Conservation (phyloP, 805 yeast species). For the Brettanomyces nanus region DNA sequence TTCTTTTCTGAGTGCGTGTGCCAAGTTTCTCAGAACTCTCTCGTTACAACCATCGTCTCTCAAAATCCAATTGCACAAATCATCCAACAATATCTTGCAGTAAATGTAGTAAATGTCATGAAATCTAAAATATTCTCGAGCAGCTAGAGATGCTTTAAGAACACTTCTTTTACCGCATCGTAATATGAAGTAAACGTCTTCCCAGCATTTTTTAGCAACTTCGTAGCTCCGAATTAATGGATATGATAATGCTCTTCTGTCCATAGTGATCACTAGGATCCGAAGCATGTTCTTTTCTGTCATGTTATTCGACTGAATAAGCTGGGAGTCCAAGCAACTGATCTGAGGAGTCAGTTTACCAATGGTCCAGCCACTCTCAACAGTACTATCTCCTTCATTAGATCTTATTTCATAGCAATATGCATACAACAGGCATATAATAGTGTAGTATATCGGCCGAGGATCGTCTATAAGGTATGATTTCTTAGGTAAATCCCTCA, state of each 20-base stretch:
- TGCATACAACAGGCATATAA: slow-evolving; percentile 63
- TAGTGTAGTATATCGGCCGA: slow-evolving; percentile 50
- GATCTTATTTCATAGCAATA: slow-evolving; percentile 70
- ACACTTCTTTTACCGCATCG: slow-evolving; percentile 64
- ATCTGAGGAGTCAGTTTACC: slow-evolving; percentile 83
- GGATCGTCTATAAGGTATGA: slow-evolving; percentile 47
- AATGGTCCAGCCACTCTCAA: slow-evolving; percentile 91
- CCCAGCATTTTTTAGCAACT: slow-evolving; percentile 57
- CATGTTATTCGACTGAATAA: slow-evolving; percentile 29
- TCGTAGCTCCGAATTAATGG: slow-evolving; percentile 74
- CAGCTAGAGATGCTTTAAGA: slow-evolving; percentile 47
- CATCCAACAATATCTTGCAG: slow-evolving; percentile 68
- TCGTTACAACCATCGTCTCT: slow-evolving; percentile 50
- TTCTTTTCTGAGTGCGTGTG: slow-evolving; percentile 53
- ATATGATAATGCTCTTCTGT: slow-evolving; percentile 66
- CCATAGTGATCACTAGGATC: slow-evolving; percentile 50
- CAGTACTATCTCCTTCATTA: slow-evolving; percentile 59
- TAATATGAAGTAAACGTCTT: slow-evolving; percentile 58
- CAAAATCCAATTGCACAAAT: slow-evolving; percentile 67
- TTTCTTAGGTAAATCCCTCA: slow-evolving; percentile 63
- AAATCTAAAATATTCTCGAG: slow-evolving; percentile 67
- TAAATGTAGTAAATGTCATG: slow-evolving; percentile 84
- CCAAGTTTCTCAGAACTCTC: slow-evolving; percentile 48
- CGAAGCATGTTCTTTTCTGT: slow-evolving; percentile 34
- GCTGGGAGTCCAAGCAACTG: slow-evolving; percentile 56